Evolutionary conservation across 2,329 filamentous ascomycete genomes (phyloP), one percentile per base, ranked within the genome.

Genomic region (Purpureocillium lavendulum): DNA sequence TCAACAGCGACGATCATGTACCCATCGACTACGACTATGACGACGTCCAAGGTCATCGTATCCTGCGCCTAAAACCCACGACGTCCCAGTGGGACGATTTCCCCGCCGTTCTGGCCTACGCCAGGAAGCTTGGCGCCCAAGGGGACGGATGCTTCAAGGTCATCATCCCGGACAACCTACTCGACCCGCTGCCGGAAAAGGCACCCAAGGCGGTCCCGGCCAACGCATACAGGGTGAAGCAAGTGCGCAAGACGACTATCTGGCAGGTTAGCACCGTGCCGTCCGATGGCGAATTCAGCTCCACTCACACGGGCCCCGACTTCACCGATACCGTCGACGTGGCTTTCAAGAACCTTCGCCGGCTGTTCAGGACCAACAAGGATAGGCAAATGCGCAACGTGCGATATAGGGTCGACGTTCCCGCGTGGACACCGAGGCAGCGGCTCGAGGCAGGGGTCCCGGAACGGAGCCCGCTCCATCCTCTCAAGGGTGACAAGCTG

Each of bases 121-220:
- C 61, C 5, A 49, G 49, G 30, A 46, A 42, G 8, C 54, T 55
- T 2, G 52, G 58, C 14, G 60, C 57, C 16, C 49, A 54, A 11
- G 44, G 46, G 3, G 57, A 64, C 30, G 61, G 61, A 21, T 64
- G 61, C 51, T 64, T 64, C 49, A 64, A 64, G 45, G 54, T 63
- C 6, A 41, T 58, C 17, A 51, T 64, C 12, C 61, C 61, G 2
- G 38, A 48, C 7, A 50, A 52, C 32, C 45, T 63, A 15, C 45
- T 52, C 17, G 58, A 54, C 4, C 46, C 55, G 1, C 49, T 64
- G 1, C 60, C 60, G 7, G 49, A 54, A 14, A 62, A 60, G 42
- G 38, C 46, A 4, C 46, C 49, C 1, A 52, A 57, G 34, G 49
- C 45, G 13, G 54, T 58, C 4, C 46, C 53, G 2, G 58, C 61